phyloP scores from a whole-genome alignment of 2,329 filamentous ascomycete species.

The Madurella fahalii region DNA sequence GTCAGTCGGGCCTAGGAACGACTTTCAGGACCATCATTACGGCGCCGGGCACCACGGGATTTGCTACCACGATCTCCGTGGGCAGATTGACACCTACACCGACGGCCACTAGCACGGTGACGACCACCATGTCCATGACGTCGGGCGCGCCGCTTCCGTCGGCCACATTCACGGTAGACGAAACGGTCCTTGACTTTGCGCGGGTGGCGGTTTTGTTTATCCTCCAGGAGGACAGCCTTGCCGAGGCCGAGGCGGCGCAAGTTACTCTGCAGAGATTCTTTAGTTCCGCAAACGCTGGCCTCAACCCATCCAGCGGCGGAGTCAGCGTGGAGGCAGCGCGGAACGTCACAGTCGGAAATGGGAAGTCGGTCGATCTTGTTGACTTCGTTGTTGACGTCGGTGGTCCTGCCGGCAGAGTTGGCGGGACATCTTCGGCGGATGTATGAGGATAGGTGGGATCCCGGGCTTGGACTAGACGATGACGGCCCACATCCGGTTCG shows the following conservation, averaged over 20 bases:
- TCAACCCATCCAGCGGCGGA: neutral
- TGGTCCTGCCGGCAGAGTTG: conserved; percentile 12
- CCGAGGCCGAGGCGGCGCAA: conserved; percentile 52
- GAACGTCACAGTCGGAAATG: conserved; percentile 35
- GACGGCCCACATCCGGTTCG: no score
- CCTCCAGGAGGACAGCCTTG: conserved; percentile 51
- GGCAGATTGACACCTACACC: conserved; percentile 23
- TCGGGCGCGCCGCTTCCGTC: conserved; percentile 29
- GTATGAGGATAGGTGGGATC: neutral
- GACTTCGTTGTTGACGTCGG: conserved; percentile 41
- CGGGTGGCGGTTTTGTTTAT: conserved; percentile 59
- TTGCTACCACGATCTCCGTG: conserved; percentile 30
- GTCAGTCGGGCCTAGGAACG: conserved; percentile 7
- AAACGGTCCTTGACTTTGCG: conserved; percentile 60
- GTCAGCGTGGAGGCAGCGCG: conserved; percentile 32
- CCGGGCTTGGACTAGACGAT: neutral
- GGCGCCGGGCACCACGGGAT: conserved; percentile 24
- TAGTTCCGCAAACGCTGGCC: conserved; percentile 34
- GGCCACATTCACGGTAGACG: conserved; percentile 46
- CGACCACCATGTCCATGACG: conserved; percentile 24
- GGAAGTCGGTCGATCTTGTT: conserved; percentile 49
- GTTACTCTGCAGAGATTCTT: conserved; percentile 53
- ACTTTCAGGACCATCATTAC: conserved; percentile 27
- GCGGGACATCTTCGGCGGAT: conserved; percentile 4
- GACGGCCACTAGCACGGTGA: conserved; percentile 28